Base-by-base conservation (phyloP, 495 filamentous ascomycete genomes). In the Penicillium steckii region DNA sequence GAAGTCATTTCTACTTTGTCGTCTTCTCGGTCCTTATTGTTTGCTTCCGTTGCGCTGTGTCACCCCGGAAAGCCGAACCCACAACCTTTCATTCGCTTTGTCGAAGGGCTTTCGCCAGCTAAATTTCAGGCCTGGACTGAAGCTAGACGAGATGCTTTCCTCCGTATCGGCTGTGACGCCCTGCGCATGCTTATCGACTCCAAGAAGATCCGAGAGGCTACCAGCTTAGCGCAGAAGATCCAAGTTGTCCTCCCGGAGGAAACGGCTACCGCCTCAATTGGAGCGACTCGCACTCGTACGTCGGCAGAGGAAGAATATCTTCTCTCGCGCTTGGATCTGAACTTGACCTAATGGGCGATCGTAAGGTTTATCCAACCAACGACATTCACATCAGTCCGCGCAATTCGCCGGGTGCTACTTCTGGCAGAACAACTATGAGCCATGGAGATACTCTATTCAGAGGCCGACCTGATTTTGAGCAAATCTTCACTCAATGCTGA, bases 61-160 rank as follows among this genome's bases (percentile, higher is more conserved):
- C 70, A 77, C 49, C 74, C 74, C 6, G 59, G 59, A 12, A 40
- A 64, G 24, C 72, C 70, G 12, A 59, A 72, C 25, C 21, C 67
- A 1, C 49, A 46, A 13, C 70, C 66, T 3, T 68, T 75, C 38
- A 46, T 76, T 18, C 38, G 54, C 24, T 68, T 60, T 46, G 52
- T 68, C 41, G 51, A 57, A 12, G 38, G 26, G 2, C 17, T 66
- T 3, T 55, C 58, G 9, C 37, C 48, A 7, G 47, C 23, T 17
- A 46, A 53, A 33, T 35, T 62, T 21, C 53, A 58, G n/a, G 25
- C 57, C 7, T 69, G 52, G 59, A 50, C 44, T 17, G 44, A 62
- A 10, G 3, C 21, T 8, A 54, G 59, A 17, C 65, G 59, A 17
- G 67, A 66, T 37, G 48, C 48, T 23, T 57, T 72, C 32, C 56